Base-by-base conservation (phyloP, 1,139 yeast genomes). In the Geotrichum restrictum region DNA sequence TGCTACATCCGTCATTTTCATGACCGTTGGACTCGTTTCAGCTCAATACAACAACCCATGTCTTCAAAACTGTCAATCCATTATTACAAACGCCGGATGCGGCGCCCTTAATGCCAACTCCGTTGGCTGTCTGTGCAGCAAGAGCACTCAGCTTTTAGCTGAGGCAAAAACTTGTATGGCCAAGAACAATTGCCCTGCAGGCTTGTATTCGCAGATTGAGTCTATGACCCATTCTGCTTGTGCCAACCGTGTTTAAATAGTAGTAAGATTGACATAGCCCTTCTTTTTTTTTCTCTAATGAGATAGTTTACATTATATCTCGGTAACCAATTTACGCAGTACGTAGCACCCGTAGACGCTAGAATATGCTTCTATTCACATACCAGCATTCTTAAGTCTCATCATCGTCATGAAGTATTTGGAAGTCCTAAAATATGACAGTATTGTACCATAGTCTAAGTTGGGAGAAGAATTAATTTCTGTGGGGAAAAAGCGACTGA, bases 61-160 rank as follows among this genome's bases (percentile, higher is more conserved):
- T 16, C 31, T 47, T 11, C 32, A 36, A 16, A 8, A 31, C 16
- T 47, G 50, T 14, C n/a, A 33, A 11, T 47, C 24, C 39, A 47
- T 47, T 27, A 16, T 47, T 8, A 32, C 5, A 13, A 32, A 47
- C 34, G 33, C 44, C 11, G 45, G 45, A 11, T 47, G 50, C 21
- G 50, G 50, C 1, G 18, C 18, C 22, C 32, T 45, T 14, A 45
- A 14, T 22, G 34, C 41, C 18, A 21, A 27, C 21, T 24, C 44
- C 18, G 11, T 47, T 11, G 39, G 38, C 16, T 47, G 50, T 22
- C 38, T 47, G 10, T 47, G 50, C 18, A 8, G 27, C 39, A 38
- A 47, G 32, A 13, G 34, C 5, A 39, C 18, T 3, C 3, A 16
- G 11, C 44, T 47, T 2, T n/a, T 47, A 4, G 16, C 32, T 18